Evolutionary conservation across 2,329 filamentous ascomycete species (phyloP), one percentile per base, ranked within the genome.

Genomic region (Proliferodiscus dingleyae): DNA sequence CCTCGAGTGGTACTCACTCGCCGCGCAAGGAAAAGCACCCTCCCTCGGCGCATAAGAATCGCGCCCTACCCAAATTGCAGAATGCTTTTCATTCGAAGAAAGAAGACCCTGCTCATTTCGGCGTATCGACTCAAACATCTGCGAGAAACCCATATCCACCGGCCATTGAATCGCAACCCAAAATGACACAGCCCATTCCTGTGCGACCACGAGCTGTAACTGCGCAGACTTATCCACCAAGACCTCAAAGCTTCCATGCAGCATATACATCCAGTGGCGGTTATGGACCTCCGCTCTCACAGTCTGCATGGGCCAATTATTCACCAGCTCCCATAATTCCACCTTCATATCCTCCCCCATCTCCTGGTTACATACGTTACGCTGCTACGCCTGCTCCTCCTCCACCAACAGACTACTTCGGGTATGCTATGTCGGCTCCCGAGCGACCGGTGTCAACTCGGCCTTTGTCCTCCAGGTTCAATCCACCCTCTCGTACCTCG

Each of bases 21-120:
- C 54, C 56, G 22, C 53, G 44, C 19, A 56, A 60, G 29, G 41
- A 41, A 33, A 45, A 26, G 9, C 48, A 55, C 36, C 54, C 56
- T 26, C 53, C 59, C 2, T 47, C 50, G 8, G 18, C 53, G 15
- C 52, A 55, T 43, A 54, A 52, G 22, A 55, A 51, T 30, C 45
- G 44, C 39, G 18, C 32, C 16, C 49, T 45, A 37, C 34, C 48
- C 23, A 48, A 45, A 33, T 11, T 43, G 10, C 22, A 45, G 28
- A 30, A 30, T 15, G 4, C 18, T 13, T 13, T 10, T 10, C 11
- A 11, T 37, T 21, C 28, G 26, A 29, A 39, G 23, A 52, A 29
- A 33, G 50, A 55, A 15, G 52, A 61, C 16, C 47, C 58, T n/a
- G 45, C 45, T n/a, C 47, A 59, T 45, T 60, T 54, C 49, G 59